A percentile compares a stretch with the other conserved stretches of the same genome.
Conservation (phyloP, 1,284 basidiomycete genomes). For the Naganishia sp. region DNA sequence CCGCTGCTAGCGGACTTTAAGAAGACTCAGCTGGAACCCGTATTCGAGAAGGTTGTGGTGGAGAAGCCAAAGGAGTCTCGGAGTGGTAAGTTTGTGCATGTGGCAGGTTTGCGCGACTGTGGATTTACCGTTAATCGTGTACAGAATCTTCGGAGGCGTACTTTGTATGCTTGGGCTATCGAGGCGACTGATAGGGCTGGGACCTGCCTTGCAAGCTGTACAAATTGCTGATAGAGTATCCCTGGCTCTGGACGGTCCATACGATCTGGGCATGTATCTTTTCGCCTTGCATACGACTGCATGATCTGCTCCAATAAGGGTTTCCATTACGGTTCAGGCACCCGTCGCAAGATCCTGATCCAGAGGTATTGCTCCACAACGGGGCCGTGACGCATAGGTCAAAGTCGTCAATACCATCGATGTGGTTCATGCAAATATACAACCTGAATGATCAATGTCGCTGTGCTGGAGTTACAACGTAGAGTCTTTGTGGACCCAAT, state of each 20-base stretch:
- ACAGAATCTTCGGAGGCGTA: conserved; percentile 53
- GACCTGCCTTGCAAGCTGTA: not conserved
- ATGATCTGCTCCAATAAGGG: too few species aligned
- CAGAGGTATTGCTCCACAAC: not conserved
- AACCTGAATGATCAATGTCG: not conserved
- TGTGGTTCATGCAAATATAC: too few species aligned
- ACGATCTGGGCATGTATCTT: too few species aligned
- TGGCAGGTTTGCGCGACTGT: not conserved
- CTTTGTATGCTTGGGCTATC: conserved; percentile 52
- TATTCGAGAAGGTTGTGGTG: conserved; percentile 45
- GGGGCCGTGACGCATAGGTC: too few species aligned
- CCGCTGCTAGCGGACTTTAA: conserved; percentile 50
- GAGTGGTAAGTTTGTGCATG: conserved; percentile 38
- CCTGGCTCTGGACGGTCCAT: too few species aligned
- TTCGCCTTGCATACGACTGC: too few species aligned
- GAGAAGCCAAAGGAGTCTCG: conserved; percentile 52
- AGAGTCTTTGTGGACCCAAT: not conserved
- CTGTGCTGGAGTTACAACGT: not conserved
- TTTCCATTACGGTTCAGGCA: too few species aligned
- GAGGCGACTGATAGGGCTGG: conserved; percentile 34
- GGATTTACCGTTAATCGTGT: not conserved
- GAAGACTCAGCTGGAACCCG: conserved; percentile 43
- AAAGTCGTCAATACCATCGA: too few species aligned
- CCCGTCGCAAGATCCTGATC: not conserved
- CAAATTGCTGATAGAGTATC: not conserved